Evolutionary conservation across 192 early-diverging fungal species (phyloP).

Genomic region (Globomyces pollinis-pini): DNA sequence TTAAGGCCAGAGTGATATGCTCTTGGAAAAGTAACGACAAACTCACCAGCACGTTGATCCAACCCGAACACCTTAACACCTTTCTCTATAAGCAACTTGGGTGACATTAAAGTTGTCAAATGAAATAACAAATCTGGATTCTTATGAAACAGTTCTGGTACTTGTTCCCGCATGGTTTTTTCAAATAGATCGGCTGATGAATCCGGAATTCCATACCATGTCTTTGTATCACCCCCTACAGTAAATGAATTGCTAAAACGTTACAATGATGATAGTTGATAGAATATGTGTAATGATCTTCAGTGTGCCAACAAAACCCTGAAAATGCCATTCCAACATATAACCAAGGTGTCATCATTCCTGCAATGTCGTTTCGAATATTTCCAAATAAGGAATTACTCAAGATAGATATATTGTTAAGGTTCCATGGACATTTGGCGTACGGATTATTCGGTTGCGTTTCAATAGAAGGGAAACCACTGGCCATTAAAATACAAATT

Average conservation of each 20-base stretch:
- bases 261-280: constrained; percentile 84
- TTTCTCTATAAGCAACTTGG: constrained; percentile 59
- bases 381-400: constrained; percentile 76
- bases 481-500: too few relatives aligned
- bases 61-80: constrained; percentile 68
- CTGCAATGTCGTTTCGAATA: constrained; percentile 88
- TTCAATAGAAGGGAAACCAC: constrained; percentile 75
- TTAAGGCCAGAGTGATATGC: constrained; percentile 96
- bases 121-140: constrained; percentile 92
- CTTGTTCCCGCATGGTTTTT: constrained; percentile 63
- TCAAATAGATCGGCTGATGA: constrained; percentile 75
- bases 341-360: constrained; percentile 97
- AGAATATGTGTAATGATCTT: constrained; percentile 95
- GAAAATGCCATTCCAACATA: constrained; percentile 95
- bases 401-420: constrained; percentile 78
- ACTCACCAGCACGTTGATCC: constrained; percentile 88
- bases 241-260: background rate
- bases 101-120: constrained; percentile 85
- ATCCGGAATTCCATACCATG: constrained; percentile 94
- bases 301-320: constrained; percentile 97
- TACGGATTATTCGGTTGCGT: constrained; percentile 60
- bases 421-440: constrained; percentile 71
- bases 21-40: constrained; percentile 90
- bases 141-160: constrained; percentile 82
- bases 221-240: constrained; percentile 86